Evolutionary conservation across 2,329 filamentous ascomycete genomes (phyloP), one percentile per base, ranked within the genome.

Genomic region (Fusarium proliferatum): DNA sequence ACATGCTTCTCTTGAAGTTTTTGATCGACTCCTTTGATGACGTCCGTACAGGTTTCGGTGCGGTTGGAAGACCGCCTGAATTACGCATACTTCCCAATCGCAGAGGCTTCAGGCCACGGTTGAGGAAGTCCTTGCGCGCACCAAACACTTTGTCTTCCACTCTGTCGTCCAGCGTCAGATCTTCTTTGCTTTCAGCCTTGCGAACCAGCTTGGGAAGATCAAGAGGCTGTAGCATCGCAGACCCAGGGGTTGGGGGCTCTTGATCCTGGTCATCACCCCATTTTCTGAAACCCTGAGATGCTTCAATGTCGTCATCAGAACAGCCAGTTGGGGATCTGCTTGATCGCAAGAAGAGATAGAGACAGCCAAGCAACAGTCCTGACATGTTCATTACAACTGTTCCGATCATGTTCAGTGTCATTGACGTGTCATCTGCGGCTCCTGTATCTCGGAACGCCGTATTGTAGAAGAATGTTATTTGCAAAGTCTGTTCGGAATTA

Each of bases 271-370:
- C 72, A 51, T 60, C 64, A n/a, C 28, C 58, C 64, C 62, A 71
- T 71, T 58, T 71, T 68, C 68, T 76, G 67, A 64, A 71, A n/a
- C 49, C 48, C 38, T 55, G 67, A 34, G 46, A 42, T 28, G 55
- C 59, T 52, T 52, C 64, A 30, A 60, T 71, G 26, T 67, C 58
- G 28, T 66, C 64, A 81, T 85, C 83, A 55, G 84, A 83, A 74
- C 84, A 82, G 62, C 81, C 86, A 57, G 90, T 89, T 33, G 88
- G 88, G 17, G 87, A 85, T 19, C 87, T 88, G 72, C 89, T 91
- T 6, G 90, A 90, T 72, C 91, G 88, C 56, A 94, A 84, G 75
- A 93, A 91, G 13, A 93, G 83, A 74, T 93, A 91, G 30, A 93
- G 85, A 21, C 90, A 87, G 8, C 91, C 90, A 21, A 89, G 91